Conservation (phyloP, 2,329 filamentous ascomycete genomes). For the Simplicillium aogashimaense region DNA sequence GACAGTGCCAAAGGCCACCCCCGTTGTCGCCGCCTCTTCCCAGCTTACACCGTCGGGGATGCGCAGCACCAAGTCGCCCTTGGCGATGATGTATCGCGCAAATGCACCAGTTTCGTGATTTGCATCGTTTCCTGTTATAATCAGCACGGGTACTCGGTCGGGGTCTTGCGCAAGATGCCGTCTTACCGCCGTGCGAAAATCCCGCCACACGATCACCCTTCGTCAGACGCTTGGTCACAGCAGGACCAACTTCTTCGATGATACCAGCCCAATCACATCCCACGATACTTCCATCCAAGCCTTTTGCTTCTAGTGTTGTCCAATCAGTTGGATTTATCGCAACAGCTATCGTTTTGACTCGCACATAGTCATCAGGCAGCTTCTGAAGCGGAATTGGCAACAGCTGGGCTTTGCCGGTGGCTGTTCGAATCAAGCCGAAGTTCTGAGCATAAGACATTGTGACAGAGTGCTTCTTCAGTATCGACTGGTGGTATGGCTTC, state of each 20-base stretch:
- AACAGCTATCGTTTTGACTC: not conserved
- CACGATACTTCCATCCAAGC: not conserved
- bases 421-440: too few species aligned
- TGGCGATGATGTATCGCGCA: slow-evolving; percentile 25
- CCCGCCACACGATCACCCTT: slow-evolving; percentile 30
- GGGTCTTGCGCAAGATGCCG: not conserved
- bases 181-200: not conserved
- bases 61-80: slow-evolving; percentile 29
- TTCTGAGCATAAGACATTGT: too few species aligned
- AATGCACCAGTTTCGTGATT: slow-evolving; percentile 32
- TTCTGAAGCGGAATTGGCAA: too few species aligned
- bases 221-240: slow-evolving; percentile 29
- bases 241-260: slow-evolving; percentile 4
- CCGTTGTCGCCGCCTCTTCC: slow-evolving; percentile 33
- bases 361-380: not conserved
- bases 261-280: not conserved
- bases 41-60: slow-evolving; percentile 34
- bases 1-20: slow-evolving; percentile 30
- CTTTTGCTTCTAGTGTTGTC: not conserved
- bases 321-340: not conserved
- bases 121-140: too few species aligned
- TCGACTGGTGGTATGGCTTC: too few species aligned
- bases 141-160: not conserved
- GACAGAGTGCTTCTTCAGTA: too few species aligned
- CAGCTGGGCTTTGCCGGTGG: too few species aligned